Base-by-base conservation (phyloP, 2,329 filamentous ascomycete genomes). In the Juglanconis sp. region DNA sequence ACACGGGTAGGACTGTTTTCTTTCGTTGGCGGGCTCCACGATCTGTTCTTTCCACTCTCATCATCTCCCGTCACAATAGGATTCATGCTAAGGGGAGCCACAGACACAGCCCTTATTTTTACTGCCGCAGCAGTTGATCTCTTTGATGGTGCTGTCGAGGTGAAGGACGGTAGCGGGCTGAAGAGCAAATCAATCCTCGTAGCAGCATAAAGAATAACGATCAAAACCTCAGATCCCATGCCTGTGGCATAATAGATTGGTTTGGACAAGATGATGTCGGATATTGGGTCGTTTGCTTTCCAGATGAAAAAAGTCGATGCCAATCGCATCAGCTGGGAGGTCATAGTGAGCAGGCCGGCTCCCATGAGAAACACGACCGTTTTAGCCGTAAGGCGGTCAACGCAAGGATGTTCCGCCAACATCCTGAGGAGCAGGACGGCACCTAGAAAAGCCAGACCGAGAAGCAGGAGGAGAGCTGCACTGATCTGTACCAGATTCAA, bases 171-270 rank as follows among this genome's bases (percentile, higher is more conserved):
- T 24, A 11, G 31, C 13, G 36, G 35, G 42, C 50, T 44, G 24
- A 59, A 59, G 15, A 59, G 56, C 13, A 59, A 6, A 42, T 59
- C 56, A 7, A 53, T 53, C 50, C 56, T 53, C 34, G 34, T 32
- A 8, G 50, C 35, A 1, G 50, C 56, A 36, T 59, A 59, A 17
- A 59, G 56, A 8, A 53, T 24, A 8, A 59, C 47, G 9, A 40
- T 53, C 4, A 42, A 49, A 15, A 59, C 30, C 15, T 52, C 53
- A 32, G 49, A 40, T 5, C 50, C 56, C 10, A 59, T 53, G 34
- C 56, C 56, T n/a, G 56, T 47, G 10, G 48, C 32, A 34, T 59
- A 59, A 24, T 59, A 59, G 10, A 48, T 35, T 2, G 56, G 49
- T 5, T 32, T 53, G 5, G 56, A 59, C 32, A 59, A 38, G 4